Base-by-base conservation (phyloP, 495 filamentous ascomycete species). In the Mycothermus thermophilus region DNA sequence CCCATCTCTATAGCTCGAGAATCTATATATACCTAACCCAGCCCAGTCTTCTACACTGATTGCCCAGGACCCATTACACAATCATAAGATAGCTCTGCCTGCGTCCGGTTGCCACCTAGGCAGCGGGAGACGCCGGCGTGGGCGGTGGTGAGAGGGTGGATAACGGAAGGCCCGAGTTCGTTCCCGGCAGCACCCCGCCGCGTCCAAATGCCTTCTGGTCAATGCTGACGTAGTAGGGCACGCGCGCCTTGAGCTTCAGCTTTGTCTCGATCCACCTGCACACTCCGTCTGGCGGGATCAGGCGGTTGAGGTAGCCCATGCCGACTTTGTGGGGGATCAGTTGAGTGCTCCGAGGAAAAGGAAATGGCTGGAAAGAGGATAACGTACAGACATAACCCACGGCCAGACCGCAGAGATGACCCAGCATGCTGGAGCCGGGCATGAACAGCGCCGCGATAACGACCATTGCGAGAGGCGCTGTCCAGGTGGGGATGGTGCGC, bases 171-270 rank as follows among this genome's bases (percentile, higher is more conserved):
- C 32, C 44, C 3, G 55, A 38, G 28, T 55, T 60, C 19, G 62
- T 64, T 0, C 74, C 73, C 2, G 86, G 86, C 14, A 95, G 60
- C 12, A 95, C 82, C 1, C 86, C 86, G 50, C 88, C 93, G 30
- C 86, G 70, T n/a, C 86, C 86, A 49, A 84, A 92, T n/a, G 80
- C 92, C 70, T 92, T 93, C 52, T 93, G 86, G 49, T 95, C 86
- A 9, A 95, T 74, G 13, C 80, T 86, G 11, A 95, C 77, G 48
- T 92, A 95, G 57, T 88, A 80, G 11, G 86, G 84, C 24, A 93
- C 57, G 37, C 82, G 67, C 10, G 75, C 81, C 3, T 92, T 63
- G 13, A 93, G 68, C 43, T 93, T 88, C 34, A 92, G 47, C 54
- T 83, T 92, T 13, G 71, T 69, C 58, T 95, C 86, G 32, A 93